phyloP scores from a whole-genome alignment of 176 grass and related monocot genomes.

The Avena eriantha region DNA sequence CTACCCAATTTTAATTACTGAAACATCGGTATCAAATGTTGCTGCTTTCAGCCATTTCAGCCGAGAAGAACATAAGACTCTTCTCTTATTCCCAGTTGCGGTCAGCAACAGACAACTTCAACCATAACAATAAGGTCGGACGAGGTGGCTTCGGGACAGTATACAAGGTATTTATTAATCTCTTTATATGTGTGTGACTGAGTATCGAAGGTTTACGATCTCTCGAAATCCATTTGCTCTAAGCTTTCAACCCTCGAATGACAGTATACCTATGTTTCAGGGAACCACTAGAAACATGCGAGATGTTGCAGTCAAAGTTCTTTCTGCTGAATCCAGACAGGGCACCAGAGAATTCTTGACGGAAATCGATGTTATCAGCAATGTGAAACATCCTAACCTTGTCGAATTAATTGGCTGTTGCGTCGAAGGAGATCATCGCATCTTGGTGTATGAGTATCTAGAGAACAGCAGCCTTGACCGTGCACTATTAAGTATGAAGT shows the following conservation, averaged over 20 bases:
- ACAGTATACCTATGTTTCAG: constrained; percentile 40
- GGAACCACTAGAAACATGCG: constrained; percentile 62
- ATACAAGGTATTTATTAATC: constrained; percentile 65
- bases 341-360: constrained; percentile 93
- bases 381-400: constrained; percentile 90
- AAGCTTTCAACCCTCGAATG: constrained; percentile 7
- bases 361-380: constrained; percentile 84
- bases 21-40: constrained; percentile 13
- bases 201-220: not conserved
- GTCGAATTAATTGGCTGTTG: constrained; percentile 92
- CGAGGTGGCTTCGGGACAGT: constrained; percentile 85
- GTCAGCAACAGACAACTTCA: constrained; percentile 83
- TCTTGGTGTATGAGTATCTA: constrained; percentile 92
- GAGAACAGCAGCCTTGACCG: constrained; percentile 83
- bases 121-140: constrained; percentile 68
- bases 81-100: constrained; percentile 79
- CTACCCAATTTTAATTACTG: not conserved
- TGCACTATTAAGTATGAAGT: constrained; percentile 70
- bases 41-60: constrained; percentile 68
- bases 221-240: not conserved
- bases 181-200: not conserved
- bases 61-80: constrained; percentile 78
- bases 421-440: constrained; percentile 68
- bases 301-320: constrained; percentile 80
- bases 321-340: constrained; percentile 91